A percentile compares a stretch with the other conserved stretches of the same genome.
phyloP scores from a whole-genome alignment of 1,284 basidiomycete genomes.

The Bjerkandera adusta region DNA sequence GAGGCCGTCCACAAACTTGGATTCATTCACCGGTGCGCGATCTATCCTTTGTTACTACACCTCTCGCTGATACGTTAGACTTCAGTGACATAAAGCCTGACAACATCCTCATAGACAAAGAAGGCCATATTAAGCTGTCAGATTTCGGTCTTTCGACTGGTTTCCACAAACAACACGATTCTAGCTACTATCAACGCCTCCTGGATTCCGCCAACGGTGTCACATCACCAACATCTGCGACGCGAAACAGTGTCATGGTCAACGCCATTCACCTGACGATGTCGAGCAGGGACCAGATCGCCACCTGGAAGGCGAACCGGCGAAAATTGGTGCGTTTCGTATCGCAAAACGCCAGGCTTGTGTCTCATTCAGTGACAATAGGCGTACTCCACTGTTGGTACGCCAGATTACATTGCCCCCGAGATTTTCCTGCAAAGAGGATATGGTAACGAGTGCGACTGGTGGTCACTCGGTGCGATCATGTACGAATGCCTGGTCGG shows the following conservation, averaged over 20 bases:
- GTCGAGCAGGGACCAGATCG: slow-evolving; percentile 90
- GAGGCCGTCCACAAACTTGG: slow-evolving; percentile 98
- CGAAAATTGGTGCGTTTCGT: slow-evolving; percentile 76
- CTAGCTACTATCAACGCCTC: slow-evolving; percentile 91
- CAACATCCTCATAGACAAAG: slow-evolving; percentile 96
- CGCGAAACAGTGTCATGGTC: slow-evolving; percentile 92
- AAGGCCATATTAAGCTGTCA: slow-evolving; percentile 95
- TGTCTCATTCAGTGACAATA: slow-evolving; percentile 27
- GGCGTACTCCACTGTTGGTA: slow-evolving; percentile 98
- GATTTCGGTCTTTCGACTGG: slow-evolving; percentile 99
- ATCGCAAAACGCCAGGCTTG: neutral
- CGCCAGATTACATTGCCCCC: slow-evolving; percentile 98
- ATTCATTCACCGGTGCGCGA: slow-evolving; percentile 91
- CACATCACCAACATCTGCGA: slow-evolving; percentile 35
- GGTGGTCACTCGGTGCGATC: slow-evolving; percentile 97
- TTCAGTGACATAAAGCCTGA: slow-evolving; percentile 97
- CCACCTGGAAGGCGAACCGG: slow-evolving; percentile 98
- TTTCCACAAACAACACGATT: slow-evolving; percentile 96
- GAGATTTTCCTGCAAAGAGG: slow-evolving; percentile 98
- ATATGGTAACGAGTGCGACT: slow-evolving; percentile 98
- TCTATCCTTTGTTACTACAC: slow-evolving; percentile 6
- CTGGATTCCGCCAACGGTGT: slow-evolving; percentile 53
- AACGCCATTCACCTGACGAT: slow-evolving; percentile 95
- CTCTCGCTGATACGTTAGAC: slow-evolving; percentile 8
- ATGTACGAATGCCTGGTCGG: slow-evolving; percentile 99